Conservation (phyloP, 306 rosid genomes). For the Vachellia collinsii region DNA sequence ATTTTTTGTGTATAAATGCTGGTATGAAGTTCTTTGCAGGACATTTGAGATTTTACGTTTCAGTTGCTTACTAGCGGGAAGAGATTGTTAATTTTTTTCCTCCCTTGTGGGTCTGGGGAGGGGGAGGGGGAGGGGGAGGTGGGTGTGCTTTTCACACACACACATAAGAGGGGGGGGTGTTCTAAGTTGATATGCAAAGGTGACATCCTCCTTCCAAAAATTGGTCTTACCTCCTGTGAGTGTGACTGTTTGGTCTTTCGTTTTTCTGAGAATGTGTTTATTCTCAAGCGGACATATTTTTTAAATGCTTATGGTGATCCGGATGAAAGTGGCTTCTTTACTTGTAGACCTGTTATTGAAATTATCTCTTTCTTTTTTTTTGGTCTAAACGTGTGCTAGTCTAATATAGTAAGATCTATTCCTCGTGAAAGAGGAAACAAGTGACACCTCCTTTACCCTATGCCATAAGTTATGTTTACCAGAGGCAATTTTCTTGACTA, state of each 20-base stretch:
- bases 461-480: neutral
- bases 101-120: neutral
- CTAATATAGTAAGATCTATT: neutral
- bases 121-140: neutral
- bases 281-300: neutral
- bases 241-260: neutral
- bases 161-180: too few species aligned
- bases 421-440: constrained; percentile 15
- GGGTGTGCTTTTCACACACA: too few species aligned
- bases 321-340: neutral
- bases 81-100: neutral
- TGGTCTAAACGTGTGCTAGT: neutral
- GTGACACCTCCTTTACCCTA: neutral
- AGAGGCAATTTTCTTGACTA: constrained; percentile 3
- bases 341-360: constrained; percentile 2
- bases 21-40: too few species aligned
- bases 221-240: neutral
- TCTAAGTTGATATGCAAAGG: too few species aligned
- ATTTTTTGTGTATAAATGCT: neutral
- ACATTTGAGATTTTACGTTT: neutral
- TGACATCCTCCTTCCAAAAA: neutral
- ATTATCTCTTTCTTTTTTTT: neutral
- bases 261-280: neutral
- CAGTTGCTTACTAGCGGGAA: neutral
- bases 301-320: neutral